Evolutionary conservation across 1,284 basidiomycete genomes (phyloP).

Genomic region (Caloboletus firmus): DNA sequence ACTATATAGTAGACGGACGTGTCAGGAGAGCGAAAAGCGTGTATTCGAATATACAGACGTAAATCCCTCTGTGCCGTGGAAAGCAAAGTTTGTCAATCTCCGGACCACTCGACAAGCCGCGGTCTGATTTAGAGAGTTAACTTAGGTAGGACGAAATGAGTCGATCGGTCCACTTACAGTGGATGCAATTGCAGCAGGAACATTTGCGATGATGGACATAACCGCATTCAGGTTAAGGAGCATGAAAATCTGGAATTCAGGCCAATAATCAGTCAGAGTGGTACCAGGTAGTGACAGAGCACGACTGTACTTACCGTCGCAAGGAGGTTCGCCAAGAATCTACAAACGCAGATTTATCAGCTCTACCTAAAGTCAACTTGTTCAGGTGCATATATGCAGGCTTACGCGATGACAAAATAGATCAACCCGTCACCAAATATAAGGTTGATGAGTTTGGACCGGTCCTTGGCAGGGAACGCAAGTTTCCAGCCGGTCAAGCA

Average conservation of each 20-base stretch:
- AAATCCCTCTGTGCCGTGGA: constrained; percentile 52
- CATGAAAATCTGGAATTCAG: constrained; percentile 57
- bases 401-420: constrained; percentile 73
- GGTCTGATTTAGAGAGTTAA: constrained; percentile 46
- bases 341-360: constrained; percentile 26
- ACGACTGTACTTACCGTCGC: constrained; percentile 50
- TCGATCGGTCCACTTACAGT: constrained; percentile 44
- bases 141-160: neutral
- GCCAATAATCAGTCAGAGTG: neutral
- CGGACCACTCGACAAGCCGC: constrained; percentile 71
- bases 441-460: constrained; percentile 59
- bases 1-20: constrained; percentile 19
- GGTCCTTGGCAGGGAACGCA: constrained; percentile 39
- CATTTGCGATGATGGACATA: constrained; percentile 74
- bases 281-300: neutral
- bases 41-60: constrained; percentile 41
- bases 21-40: neutral
- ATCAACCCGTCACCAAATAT: constrained; percentile 72
- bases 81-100: constrained; percentile 59
- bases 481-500: constrained; percentile 63
- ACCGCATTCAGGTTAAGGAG: constrained; percentile 67
- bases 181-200: constrained; percentile 67
- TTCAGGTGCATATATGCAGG: constrained; percentile 17
- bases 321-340: constrained; percentile 64
- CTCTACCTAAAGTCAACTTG: neutral